Base-by-base conservation (phyloP, 2,329 filamentous ascomycete species). In the Cercospora brassicicola region DNA sequence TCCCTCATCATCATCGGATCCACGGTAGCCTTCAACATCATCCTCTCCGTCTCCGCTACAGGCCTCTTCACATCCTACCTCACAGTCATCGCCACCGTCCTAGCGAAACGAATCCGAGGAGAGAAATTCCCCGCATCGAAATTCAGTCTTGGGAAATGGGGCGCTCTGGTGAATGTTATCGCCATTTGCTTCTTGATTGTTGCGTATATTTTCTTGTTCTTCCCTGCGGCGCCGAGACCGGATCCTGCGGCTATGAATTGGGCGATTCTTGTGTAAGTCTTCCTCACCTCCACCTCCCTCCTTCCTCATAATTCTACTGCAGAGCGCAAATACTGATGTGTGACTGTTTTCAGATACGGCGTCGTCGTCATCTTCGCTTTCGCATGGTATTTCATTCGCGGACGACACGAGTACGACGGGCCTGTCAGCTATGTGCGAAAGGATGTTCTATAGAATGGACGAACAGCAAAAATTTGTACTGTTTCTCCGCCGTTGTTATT, bases 21-120 rank as follows among this genome's bases (percentile, higher is more conserved):
- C 33, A 81, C 79, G 20, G 78, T 79, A n/a, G 81, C 79, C 9
- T 79, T 84, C 66, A 78, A 79, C 68, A 80, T 80, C 51, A 81
- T 82, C 55, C 77, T 82, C 30, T 80, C 81, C 4, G 75, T 83
- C 20, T 78, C 76, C 4, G 68, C 69, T 26, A 69, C 69, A 15
- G 71, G 68, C 10, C 68, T 76, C 42, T 71, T 73, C 66, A 71
- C 70, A 48, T 71, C 70, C 55, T 75, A 75, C 66, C 42, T 75
- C 31, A 67, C 57, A 9, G 64, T 71, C 48, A 73, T 76, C 57
- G 57, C 62, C 42, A 73, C 69, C 18, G 67, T 76, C 18, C 59
- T 73, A 4, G 67, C 65, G 2, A 73, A 72, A 57, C 64, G 73
- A 5, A 55, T 74, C 36, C 70, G 70, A 9, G 65, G 69, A 15